Evolutionary conservation across 2,329 filamentous ascomycete species (phyloP), one percentile per base, ranked within the genome.

Genomic region (Rhexocercosporidium sp.): DNA sequence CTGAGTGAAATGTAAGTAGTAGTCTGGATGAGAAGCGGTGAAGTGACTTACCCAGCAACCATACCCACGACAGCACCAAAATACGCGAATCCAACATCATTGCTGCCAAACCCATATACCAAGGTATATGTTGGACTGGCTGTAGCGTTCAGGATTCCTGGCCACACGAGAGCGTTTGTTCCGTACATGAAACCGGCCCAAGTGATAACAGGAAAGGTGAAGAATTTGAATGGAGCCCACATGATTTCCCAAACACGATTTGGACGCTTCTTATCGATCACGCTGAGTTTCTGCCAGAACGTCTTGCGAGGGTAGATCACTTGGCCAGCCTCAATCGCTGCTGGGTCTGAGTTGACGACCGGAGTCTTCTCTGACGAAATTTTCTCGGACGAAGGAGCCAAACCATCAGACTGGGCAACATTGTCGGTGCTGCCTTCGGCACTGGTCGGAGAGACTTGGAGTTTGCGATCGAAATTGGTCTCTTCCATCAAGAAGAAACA

Each of bases 401-500:
- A 14, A 14, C 4, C 20, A 51, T 14, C 9, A 1, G 41, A 3
- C 1, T 49, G 9, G 4, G 49, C 22, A 27, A 64, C 25, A 22
- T 51, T 37, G 4, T 65, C 54, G 14, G 60, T 57, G 27, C 67
- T 67, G 16, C 54, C 49, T 14, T 41, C 60, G 1, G 59, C 66
- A 29, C 59, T 69, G 53, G 63, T 20, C 8, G 62, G 66, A 3
- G 62, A 51, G 14, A 56, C 37, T n/a, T 64, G 41, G 16, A 57
- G 53, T 41, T 66, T 63, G 11, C 71, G 67, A 59, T 73, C 71
- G 61, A 70, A 73, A 31, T 72, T 88, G 6, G 86, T 87, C 74
- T 88, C 86, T 74, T 88, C 86, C 79, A 87, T 82, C 73, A 84
- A 82, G 70, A 88, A 84, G 77, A 86, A 87, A 1, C 69, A 86